These are phyloP conservation scores for Yamadazyma pseudoaaseri DNA, from an alignment of 1,139 yeast species.

Conservation along the genomic window DNA sequence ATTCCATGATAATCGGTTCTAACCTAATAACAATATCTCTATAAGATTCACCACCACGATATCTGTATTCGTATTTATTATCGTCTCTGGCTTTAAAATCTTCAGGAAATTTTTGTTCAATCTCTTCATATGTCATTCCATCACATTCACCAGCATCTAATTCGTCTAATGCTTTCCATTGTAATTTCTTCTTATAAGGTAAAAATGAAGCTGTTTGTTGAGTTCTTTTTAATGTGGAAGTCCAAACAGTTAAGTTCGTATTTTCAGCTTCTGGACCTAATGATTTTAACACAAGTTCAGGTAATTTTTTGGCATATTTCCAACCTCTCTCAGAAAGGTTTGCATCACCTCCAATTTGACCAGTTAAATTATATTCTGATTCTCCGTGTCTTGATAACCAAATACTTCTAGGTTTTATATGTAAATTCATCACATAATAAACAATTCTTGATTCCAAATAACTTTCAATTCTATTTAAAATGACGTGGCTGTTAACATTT, in stretches of 20 bases:
- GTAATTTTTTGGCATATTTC: slow-evolving; percentile 79
- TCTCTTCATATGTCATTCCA: slow-evolving; percentile 87
- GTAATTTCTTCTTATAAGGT: slow-evolving; percentile 74
- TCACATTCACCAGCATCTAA: slow-evolving; percentile 98
- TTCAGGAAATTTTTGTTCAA: slow-evolving; percentile 80
- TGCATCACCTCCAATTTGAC: slow-evolving; percentile 96
- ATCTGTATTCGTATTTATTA: slow-evolving; percentile 91
- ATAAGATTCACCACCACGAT: slow-evolving; percentile 96
- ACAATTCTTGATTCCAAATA: slow-evolving; percentile 92
- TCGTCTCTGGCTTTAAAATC: slow-evolving; percentile 96
- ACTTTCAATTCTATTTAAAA: slow-evolving; percentile 82
- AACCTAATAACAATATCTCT: slow-evolving; percentile 91
- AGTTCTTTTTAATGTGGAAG: slow-evolving; percentile 87
- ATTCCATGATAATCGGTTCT: slow-evolving; percentile 97
- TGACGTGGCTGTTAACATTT: slow-evolving; percentile 83
- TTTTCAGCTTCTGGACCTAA: slow-evolving; percentile 65
- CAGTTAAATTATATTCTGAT: slow-evolving; percentile 85
- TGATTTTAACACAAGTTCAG: slow-evolving; percentile 70
- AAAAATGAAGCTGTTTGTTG: slow-evolving; percentile 87
- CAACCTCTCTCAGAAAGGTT: slow-evolving; percentile 82
- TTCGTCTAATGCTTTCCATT: slow-evolving; percentile 97
- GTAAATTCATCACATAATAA: slow-evolving; percentile 92
- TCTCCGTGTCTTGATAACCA: slow-evolving; percentile 97
- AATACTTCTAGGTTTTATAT: slow-evolving; percentile 85
- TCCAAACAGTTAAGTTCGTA: slow-evolving; percentile 87